Base-by-base conservation (phyloP, 371 early-diverging fungal genomes). In the Mortierella sp. region DNA sequence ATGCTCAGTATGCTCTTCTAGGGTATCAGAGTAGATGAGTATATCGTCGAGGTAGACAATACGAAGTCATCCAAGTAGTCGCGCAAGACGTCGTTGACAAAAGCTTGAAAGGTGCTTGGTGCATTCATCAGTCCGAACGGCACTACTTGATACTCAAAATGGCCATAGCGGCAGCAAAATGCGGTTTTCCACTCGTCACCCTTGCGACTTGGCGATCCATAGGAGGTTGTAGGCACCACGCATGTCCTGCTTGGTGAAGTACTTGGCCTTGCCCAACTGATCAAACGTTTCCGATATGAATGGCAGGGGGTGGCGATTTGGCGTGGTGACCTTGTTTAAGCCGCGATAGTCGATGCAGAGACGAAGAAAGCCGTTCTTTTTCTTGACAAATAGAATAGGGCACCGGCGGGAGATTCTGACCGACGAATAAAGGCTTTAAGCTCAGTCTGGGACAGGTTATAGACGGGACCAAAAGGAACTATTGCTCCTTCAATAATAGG, bases 41-140 rank as follows among this genome's bases (percentile, higher is more conserved):
- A 94, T 92, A 70, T 94, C 91, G 76, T 95, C 93, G 0, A 94
- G 55, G 65, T 92, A 94, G 0, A 91, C 83, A 0, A 91, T 51
- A 0, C 88, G 38, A 82, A 90, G 11, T 87, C 80, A 72, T 91
- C 90, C 49, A 90, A 56, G 48, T 83, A 81, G 12, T 88, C 84
- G 0, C 75, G 54, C 0, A 94, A 83, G 0, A 93, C 75, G 0
- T 75, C 46, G 70, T 89, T 83, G 83, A 92, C 90, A 12, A 90
- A n/a, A 0, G 79, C 46, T 74, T 91, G 90, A 58, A 92, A 92
- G 0, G 86, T 84, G 0, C 84, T 83, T 5, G 91, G 92, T 1
- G 90, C 54, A 24, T 54, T 54, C 54, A 54, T 54, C 2, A 46
- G 46, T 12, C 46, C 46, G 2, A 46, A 46, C 3, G 46, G 46